phyloP scores from a whole-genome alignment of 2,329 filamentous ascomycete genomes.

The Cucurbitaria berberidis region DNA sequence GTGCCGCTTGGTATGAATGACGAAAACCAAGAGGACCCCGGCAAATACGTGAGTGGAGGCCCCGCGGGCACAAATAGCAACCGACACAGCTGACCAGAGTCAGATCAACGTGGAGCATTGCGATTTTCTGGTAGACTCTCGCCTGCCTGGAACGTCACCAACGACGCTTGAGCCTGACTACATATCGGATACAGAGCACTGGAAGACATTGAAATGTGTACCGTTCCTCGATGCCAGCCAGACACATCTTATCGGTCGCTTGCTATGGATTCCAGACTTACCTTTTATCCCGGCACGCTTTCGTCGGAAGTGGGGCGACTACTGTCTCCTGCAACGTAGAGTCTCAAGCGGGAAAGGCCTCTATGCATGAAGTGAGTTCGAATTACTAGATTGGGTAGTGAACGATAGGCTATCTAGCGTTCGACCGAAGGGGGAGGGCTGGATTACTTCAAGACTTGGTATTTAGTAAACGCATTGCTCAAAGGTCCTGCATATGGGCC shows the following conservation, averaged over 20 bases:
- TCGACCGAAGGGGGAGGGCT: not conserved
- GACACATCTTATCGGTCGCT: slow-evolving; percentile 75
- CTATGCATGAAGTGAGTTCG: not conserved
- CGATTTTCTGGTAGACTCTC: slow-evolving; percentile 85
- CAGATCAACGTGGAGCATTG: slow-evolving; percentile 74
- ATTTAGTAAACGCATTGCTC: not conserved
- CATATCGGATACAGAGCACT: slow-evolving; percentile 72
- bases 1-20: slow-evolving; percentile 89
- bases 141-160: slow-evolving; percentile 66
- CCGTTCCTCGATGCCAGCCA: slow-evolving; percentile 79
- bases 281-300: slow-evolving; percentile 71
- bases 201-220: slow-evolving; percentile 78
- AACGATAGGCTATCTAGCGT: not conserved
- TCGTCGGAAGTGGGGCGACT: slow-evolving; percentile 81
- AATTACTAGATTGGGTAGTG: not conserved
- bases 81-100: slow-evolving; percentile 16
- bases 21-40: slow-evolving; percentile 81
- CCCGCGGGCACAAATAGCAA: no score
- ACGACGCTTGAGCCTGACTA: slow-evolving; percentile 82
- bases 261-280: slow-evolving; percentile 81
- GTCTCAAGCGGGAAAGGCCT: not conserved
- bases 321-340: slow-evolving; percentile 76
- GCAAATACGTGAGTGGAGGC: slow-evolving; percentile 77
- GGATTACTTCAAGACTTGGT: not conserved
- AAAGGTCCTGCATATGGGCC: not conserved